These are phyloP conservation scores for Backusella psychrophila DNA, from an alignment of 192 early-diverging fungal species.

Conservation along the genomic window DNA sequence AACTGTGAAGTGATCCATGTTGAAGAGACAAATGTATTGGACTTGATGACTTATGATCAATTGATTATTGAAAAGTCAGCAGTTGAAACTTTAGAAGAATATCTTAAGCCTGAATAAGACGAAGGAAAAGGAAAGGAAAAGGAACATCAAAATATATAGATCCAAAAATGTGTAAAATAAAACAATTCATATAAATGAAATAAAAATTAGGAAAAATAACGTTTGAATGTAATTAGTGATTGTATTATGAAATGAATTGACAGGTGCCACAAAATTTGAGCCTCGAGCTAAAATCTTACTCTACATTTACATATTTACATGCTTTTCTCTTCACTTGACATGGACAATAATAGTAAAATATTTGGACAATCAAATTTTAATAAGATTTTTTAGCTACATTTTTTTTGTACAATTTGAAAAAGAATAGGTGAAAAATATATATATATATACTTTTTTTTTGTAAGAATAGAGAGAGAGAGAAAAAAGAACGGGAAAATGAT, in stretches of 20 bases:
- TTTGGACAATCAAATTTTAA: background rate
- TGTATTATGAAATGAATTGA: too few relatives aligned
- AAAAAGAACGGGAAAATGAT: background rate
- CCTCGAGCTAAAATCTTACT: too few relatives aligned
- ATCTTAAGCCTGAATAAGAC: slow-evolving; percentile 35
- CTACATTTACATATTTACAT: too few relatives aligned
- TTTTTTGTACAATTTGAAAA: background rate
- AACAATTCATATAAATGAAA: background rate
- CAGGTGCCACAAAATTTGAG: too few relatives aligned
- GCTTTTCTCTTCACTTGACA: too few relatives aligned
- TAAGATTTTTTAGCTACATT: background rate
- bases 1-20: slow-evolving; percentile 58
- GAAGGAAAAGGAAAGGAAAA: background rate
- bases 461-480: background rate
- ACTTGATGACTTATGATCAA: slow-evolving; percentile 64
- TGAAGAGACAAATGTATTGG: slow-evolving; percentile 64
- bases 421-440: background rate
- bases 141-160: background rate
- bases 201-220: background rate
- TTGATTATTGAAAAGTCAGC: slow-evolving; percentile 67
- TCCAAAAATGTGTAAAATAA: background rate
- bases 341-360: too few relatives aligned
- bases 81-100: slow-evolving; percentile 57
- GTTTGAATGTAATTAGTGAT: too few relatives aligned
- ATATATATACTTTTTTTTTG: background rate